phyloP scores from a whole-genome alignment of 2,329 filamentous ascomycete species.

The Xylaria sp. region DNA sequence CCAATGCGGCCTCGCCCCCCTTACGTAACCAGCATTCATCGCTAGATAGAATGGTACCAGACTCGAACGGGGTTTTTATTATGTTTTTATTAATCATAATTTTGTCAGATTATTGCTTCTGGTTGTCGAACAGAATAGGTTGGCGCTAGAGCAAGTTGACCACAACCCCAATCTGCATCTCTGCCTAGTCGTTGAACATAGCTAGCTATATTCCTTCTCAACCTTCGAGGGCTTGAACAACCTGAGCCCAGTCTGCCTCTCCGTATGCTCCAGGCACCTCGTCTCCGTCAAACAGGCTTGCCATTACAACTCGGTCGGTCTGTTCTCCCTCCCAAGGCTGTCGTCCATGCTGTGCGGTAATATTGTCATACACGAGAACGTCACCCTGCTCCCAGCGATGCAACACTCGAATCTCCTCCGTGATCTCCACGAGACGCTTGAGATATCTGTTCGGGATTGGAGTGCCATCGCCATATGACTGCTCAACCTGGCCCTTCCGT shows the following conservation, averaged over 20 bases:
- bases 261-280: slow-evolving; percentile 6
- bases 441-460: slow-evolving; percentile 6
- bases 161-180: too few relatives aligned
- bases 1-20: too few relatives aligned
- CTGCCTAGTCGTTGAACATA: too few relatives aligned
- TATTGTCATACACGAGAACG: slow-evolving; percentile 14
- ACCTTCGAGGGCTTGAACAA: slow-evolving; percentile 9
- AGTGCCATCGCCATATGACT: slow-evolving; percentile 10
- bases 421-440: slow-evolving; percentile 7
- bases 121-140: too few relatives aligned
- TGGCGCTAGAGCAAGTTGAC: too few relatives aligned
- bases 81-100: too few relatives aligned
- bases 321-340: slow-evolving; percentile 14
- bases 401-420: slow-evolving; percentile 6
- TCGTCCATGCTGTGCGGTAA: slow-evolving; percentile 10
- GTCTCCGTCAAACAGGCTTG: slow-evolving; percentile 9
- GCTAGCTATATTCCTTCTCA: background rate
- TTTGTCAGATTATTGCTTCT: too few relatives aligned
- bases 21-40: too few relatives aligned
- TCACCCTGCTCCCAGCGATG: slow-evolving; percentile 11
- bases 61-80: too few relatives aligned
- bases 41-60: too few relatives aligned
- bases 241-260: slow-evolving; percentile 4
- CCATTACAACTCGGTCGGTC: slow-evolving; percentile 12
- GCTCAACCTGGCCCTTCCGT: background rate